Evolutionary conservation across 176 grass and related monocot species (phyloP).

Genomic region (Phyllostachys edulis): DNA sequence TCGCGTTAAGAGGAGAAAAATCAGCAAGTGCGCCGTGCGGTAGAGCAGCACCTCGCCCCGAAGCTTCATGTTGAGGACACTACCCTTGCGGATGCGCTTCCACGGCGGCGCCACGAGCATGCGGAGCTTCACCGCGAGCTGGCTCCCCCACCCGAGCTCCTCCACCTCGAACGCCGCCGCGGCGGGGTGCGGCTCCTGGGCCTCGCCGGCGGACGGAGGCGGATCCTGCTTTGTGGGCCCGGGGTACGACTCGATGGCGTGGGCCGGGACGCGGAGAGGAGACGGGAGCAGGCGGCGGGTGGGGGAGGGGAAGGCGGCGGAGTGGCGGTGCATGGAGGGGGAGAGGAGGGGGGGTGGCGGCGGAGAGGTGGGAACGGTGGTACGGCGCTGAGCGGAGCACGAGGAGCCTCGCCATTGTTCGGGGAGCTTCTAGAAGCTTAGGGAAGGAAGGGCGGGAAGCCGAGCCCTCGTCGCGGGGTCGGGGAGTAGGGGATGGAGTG

Average conservation of each 20-base stretch:
- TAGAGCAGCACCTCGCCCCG: conserved; percentile 58
- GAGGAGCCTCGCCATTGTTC: conserved; percentile 66
- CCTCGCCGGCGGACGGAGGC: conserved; percentile 9
- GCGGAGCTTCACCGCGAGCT: conserved; percentile 72
- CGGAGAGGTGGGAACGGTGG: conserved; percentile 38
- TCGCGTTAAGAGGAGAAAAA: neutral
- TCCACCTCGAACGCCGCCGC: conserved; percentile 39
- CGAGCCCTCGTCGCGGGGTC: conserved; percentile 6
- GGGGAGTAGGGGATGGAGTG: neutral
- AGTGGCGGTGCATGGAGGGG: conserved; percentile 23
- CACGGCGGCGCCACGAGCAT: conserved; percentile 80
- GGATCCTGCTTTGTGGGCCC: conserved; percentile 46
- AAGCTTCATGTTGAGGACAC: conserved; percentile 85
- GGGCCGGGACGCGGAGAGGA: conserved; percentile 38
- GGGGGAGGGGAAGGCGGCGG: conserved; percentile 15
- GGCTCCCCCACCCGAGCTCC: conserved; percentile 52
- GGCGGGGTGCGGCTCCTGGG: conserved; percentile 30
- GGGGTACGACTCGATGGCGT: conserved; percentile 49
- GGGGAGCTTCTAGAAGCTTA: conserved; percentile 1
- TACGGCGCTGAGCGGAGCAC: conserved; percentile 49
- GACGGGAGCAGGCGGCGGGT: conserved; percentile 30
- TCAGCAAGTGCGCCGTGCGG: neutral
- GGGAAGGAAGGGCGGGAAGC: neutral
- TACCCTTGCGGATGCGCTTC: conserved; percentile 72
- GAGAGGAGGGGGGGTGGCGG: conserved; percentile 21